These are phyloP conservation scores for Xylaria sp. DNA, from an alignment of 2,329 filamentous ascomycete species.

Conservation along the genomic window DNA sequence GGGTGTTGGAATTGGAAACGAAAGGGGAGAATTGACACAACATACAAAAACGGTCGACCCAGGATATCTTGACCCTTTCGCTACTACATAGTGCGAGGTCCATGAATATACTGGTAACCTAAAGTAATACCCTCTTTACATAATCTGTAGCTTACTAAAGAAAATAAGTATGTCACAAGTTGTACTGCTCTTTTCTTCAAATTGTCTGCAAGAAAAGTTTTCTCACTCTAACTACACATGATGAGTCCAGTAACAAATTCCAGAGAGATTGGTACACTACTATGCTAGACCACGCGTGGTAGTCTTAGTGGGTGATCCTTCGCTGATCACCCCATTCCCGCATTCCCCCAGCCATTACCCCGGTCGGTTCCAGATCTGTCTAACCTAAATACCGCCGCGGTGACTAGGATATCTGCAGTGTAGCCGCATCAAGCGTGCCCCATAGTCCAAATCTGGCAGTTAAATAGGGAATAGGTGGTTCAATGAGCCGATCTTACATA, in stretches of 20 bases:
- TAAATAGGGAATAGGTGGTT: neutral
- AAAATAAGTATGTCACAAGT: neutral
- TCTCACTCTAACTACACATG: neutral
- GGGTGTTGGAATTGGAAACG: slow-evolving; percentile 34
- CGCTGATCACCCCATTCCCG: slow-evolving; percentile 11
- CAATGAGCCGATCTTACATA: neutral
- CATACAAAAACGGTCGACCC: neutral
- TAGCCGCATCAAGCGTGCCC: slow-evolving; percentile 20
- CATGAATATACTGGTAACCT: too few species aligned
- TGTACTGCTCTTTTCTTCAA: neutral
- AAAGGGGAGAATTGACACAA: neutral
- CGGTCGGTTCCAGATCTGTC: too few species aligned
- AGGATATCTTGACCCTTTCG: neutral
- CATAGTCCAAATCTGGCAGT: slow-evolving; percentile 6
- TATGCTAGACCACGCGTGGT: too few species aligned
- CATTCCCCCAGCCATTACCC: neutral
- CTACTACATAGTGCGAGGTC: too few species aligned
- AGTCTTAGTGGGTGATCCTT: slow-evolving; percentile 19
- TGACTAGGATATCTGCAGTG: slow-evolving; percentile 9
- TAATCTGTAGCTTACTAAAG: slow-evolving; percentile 16
- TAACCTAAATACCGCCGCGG: neutral
- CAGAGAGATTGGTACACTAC: slow-evolving; percentile 14
- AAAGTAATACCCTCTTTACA: neutral
- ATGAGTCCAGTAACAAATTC: slow-evolving; percentile 6
- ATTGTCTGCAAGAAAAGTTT: neutral